A percentile compares a stretch with the other conserved stretches of the same genome.
Conservation (phyloP, 768 basidiomycete species). For the Mycena galericulata region DNA sequence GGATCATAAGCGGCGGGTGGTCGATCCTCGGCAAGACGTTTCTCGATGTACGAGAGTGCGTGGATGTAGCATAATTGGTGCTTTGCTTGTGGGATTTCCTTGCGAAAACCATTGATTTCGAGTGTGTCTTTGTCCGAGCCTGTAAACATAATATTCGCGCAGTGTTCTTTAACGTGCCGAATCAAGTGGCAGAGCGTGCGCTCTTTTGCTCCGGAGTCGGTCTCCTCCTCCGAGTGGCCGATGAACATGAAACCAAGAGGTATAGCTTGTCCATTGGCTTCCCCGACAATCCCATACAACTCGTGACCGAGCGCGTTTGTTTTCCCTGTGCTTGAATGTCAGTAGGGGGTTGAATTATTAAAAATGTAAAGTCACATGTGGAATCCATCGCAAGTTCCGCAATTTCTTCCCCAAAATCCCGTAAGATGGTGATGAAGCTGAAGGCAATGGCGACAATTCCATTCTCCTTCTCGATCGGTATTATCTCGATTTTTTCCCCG, state of each 20-base stretch:
- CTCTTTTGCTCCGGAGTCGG: not conserved
- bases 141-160: not conserved
- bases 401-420: not conserved
- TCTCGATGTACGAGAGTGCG: slow-evolving; percentile 39
- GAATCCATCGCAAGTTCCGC: not conserved
- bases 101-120: slow-evolving; percentile 42
- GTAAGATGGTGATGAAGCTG: not conserved
- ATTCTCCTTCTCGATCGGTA: too few species aligned
- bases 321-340: not conserved
- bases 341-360: not conserved
- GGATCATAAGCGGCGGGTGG: slow-evolving; percentile 37
- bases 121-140: slow-evolving; percentile 42
- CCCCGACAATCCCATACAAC: not conserved
- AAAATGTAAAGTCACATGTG: not conserved
- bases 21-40: slow-evolving; percentile 37
- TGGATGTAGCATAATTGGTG: slow-evolving; percentile 51
- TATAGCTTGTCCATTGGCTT: slow-evolving; percentile 1
- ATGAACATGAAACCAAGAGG: not conserved
- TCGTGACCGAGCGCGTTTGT: not conserved
- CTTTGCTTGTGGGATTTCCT: slow-evolving; percentile 37
- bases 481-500: too few species aligned
- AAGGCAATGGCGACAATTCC: too few species aligned
- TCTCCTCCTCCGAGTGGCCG: not conserved
- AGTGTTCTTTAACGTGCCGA: not conserved
- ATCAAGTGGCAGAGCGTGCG: not conserved